Conservation (phyloP, 352 stramenopile species). For the Thraustochytrium striatum region DNA sequence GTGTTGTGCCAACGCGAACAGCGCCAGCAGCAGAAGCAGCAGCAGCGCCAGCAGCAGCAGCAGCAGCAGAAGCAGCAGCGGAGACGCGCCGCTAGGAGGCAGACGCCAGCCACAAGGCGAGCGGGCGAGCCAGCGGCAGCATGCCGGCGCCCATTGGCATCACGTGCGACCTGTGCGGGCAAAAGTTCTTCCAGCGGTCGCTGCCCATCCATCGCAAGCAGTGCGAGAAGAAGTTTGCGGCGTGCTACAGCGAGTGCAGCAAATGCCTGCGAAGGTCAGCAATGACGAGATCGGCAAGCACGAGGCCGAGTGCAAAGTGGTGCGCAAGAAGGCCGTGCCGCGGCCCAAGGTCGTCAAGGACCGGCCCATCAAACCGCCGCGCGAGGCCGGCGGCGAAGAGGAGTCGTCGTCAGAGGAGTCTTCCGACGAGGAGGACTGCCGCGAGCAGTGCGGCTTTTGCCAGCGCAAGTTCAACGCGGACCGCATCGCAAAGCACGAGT, state of each 20-base stretch:
- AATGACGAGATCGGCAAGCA: conserved; percentile 49
- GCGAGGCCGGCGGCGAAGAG: neutral
- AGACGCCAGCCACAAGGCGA: no score
- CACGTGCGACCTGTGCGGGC: conserved; percentile 43
- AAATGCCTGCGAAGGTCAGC: conserved; percentile 48
- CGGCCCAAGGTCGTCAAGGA: conserved; percentile 43
- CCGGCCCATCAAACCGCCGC: conserved; percentile 14
- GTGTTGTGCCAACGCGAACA: no score
- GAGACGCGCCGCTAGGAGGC: no score
- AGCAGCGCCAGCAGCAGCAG: no score
- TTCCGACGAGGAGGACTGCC: conserved; percentile 47
- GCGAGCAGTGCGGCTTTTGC: conserved; percentile 49
- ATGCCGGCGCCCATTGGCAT: conserved; percentile 39
- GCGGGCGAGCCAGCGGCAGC: neutral
- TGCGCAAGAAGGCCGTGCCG: conserved; percentile 38
- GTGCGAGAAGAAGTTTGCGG: conserved; percentile 48
- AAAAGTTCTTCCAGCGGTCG: conserved; percentile 49
- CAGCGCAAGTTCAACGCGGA: conserved; percentile 48
- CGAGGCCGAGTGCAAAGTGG: conserved; percentile 40
- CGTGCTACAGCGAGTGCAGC: conserved; percentile 44
- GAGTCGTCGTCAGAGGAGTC: conserved; percentile 16
- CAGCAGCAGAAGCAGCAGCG: no score
- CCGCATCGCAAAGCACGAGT: conserved; percentile 49
- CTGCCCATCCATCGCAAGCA: conserved; percentile 48
- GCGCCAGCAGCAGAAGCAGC: no score